Evolutionary conservation across 164 flowering plant species (phyloP).

Genomic region (Umbellularia californica): DNA sequence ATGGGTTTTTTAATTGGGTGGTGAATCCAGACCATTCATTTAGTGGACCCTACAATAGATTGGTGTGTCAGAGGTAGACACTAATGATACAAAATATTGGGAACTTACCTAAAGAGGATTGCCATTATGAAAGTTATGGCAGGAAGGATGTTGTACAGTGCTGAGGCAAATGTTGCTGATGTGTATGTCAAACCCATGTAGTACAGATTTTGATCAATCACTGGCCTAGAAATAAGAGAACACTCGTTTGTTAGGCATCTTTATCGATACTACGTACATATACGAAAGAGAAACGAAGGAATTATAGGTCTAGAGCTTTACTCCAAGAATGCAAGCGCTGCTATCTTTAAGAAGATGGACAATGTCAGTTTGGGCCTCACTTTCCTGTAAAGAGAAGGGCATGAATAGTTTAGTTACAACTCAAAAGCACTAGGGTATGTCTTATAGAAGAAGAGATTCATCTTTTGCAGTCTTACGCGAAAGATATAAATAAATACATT

Average conservation of each 20-base stretch:
- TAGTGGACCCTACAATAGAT: too few relatives aligned
- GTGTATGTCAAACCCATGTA: slow-evolving; percentile 66
- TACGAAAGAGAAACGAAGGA: not conserved
- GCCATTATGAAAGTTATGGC: slow-evolving; percentile 88
- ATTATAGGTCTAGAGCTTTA: slow-evolving; percentile 26
- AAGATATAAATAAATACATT: too few relatives aligned
- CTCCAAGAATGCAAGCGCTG: slow-evolving; percentile 75
- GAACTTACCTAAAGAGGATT: slow-evolving; percentile 47
- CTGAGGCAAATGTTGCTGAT: slow-evolving; percentile 74
- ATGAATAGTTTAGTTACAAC: not conserved
- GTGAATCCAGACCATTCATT: too few relatives aligned
- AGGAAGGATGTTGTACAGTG: slow-evolving; percentile 66
- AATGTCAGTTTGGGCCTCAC: slow-evolving; percentile 72
- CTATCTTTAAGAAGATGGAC: slow-evolving; percentile 52
- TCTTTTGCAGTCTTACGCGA: too few relatives aligned
- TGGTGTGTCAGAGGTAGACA: too few relatives aligned
- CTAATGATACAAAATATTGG: not conserved
- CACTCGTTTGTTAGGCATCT: not conserved
- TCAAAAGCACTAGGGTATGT: too few relatives aligned
- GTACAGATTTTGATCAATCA: slow-evolving; percentile 82
- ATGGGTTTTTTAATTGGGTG: too few relatives aligned
- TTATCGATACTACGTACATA: not conserved
- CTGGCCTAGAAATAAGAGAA: slow-evolving; percentile 50
- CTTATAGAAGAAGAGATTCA: too few relatives aligned
- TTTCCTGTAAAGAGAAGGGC: slow-evolving; percentile 44